These are phyloP conservation scores for Sporothrix globosa DNA, from an alignment of 2,329 filamentous ascomycete genomes.

Conservation along the genomic window DNA sequence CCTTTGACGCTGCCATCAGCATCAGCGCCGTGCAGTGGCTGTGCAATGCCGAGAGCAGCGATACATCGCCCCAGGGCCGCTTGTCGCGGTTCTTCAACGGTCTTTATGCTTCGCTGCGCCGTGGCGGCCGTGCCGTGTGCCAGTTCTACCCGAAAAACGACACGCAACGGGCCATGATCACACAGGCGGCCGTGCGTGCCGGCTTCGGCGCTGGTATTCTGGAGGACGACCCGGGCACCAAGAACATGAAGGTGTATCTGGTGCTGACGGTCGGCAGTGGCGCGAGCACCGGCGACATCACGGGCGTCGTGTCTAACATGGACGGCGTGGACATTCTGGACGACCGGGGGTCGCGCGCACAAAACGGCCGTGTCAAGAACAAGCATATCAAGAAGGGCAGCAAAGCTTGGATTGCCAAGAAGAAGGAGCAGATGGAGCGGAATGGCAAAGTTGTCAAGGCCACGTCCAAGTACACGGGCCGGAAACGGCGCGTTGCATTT, in stretches of 20 bases:
- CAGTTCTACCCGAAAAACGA: conserved; percentile 99
- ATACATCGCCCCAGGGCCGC: conserved; percentile 77
- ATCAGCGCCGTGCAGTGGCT: conserved; percentile 99
- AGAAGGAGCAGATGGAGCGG: conserved; percentile 90
- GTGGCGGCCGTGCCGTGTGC: conserved; percentile 88
- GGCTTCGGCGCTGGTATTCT: conserved; percentile 94
- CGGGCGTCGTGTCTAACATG: conserved; percentile 85
- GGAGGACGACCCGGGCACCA: conserved; percentile 94
- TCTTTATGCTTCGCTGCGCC: conserved; percentile 78
- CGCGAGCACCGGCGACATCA: conserved; percentile 73
- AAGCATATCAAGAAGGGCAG: conserved; percentile 74
- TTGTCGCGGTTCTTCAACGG: conserved; percentile 89
- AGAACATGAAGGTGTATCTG: conserved; percentile 95
- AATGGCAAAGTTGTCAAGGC: conserved; percentile 95
- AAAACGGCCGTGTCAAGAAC: conserved; percentile 47
- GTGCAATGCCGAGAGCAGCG: conserved; percentile 89
- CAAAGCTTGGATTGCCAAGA: conserved; percentile 80
- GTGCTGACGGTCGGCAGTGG: conserved; percentile 83
- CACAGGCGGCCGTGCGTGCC: conserved; percentile 83
- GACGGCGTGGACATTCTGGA: conserved; percentile 83
- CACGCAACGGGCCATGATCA: conserved; percentile 88
- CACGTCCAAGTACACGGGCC: conserved; percentile 89
- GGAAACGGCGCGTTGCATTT: conserved; percentile 84
- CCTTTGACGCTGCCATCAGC: conserved; percentile 92
- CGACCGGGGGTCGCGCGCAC: conserved; percentile 58